These are phyloP conservation scores for Phytophthora foliorum DNA, from an alignment of 352 stramenopile species.

Conservation along the genomic window DNA sequence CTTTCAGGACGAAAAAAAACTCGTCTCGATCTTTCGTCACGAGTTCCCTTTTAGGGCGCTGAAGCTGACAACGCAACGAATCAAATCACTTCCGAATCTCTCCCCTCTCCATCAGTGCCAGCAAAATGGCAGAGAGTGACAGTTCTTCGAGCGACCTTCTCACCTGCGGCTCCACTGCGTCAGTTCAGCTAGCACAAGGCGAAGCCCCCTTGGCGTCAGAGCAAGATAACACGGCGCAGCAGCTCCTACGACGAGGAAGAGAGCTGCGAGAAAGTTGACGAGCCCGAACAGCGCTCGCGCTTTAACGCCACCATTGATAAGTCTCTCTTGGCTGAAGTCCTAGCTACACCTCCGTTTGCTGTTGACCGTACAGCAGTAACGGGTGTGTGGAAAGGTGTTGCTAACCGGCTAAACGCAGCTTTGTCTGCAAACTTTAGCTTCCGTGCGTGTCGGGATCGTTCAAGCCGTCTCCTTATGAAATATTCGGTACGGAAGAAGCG, in stretches of 20 bases:
- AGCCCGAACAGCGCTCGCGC: background rate
- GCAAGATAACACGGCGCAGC: background rate
- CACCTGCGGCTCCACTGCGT: too few relatives aligned
- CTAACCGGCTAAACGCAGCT: background rate
- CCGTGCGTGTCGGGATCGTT: background rate
- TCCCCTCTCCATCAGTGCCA: too few relatives aligned
- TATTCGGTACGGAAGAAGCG: background rate
- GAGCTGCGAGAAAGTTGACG: background rate
- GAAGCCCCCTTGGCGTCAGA: background rate
- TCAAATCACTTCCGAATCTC: background rate
- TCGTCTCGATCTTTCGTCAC: background rate
- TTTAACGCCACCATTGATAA: slow-evolving; percentile 5
- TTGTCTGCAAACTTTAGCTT: background rate
- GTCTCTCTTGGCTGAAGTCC: slow-evolving; percentile 1
- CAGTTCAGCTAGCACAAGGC: background rate
- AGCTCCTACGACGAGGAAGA: background rate
- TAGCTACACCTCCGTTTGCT: slow-evolving; percentile 5
- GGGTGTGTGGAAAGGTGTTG: background rate
- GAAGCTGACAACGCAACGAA: background rate
- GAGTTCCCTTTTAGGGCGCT: background rate
- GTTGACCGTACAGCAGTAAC: background rate
- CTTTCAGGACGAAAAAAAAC: background rate
- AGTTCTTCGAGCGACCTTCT: background rate
- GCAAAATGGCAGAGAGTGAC: background rate
- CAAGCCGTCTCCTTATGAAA: too few relatives aligned